Conservation (phyloP, 805 yeast genomes). For the Candida methanosorbosa region DNA sequence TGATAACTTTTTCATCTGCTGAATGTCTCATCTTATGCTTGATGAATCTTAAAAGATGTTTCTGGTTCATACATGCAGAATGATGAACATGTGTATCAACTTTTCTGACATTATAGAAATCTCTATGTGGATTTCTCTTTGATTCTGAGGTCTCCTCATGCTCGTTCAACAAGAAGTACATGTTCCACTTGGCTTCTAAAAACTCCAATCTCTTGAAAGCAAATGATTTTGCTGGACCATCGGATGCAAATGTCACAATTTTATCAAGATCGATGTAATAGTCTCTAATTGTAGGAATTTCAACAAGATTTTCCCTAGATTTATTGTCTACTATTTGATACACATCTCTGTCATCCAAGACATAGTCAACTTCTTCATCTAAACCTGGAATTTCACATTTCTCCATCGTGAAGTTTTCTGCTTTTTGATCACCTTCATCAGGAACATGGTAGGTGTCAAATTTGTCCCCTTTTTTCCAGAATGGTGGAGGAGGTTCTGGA, state of each 20-base stretch:
- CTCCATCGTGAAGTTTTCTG: conserved; percentile 48
- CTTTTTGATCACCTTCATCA: conserved; percentile 24
- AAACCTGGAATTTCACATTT: conserved; percentile 47
- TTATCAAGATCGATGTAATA: conserved; percentile 77
- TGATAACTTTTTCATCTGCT: conserved; percentile 85
- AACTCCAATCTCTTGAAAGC: conserved; percentile 91
- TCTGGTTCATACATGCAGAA: conserved; percentile 98
- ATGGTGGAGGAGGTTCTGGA: conserved; percentile 92
- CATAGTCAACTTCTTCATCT: conserved; percentile 31
- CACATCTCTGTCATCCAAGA: conserved; percentile 55
- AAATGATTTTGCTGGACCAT: conserved; percentile 95
- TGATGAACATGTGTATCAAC: conserved; percentile 99
- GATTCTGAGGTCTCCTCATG: conserved; percentile 88
- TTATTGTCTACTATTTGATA: conserved; percentile 35
- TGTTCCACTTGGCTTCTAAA: conserved; percentile 93
- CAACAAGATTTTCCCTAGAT: conserved; percentile 30
- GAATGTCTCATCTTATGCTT: conserved; percentile 85
- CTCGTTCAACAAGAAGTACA: conserved; percentile 81
- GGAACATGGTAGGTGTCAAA: conserved; percentile 7
- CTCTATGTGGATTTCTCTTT: conserved; percentile 93
- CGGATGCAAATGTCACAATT: conserved; percentile 68
- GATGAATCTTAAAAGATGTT: conserved; percentile 88
- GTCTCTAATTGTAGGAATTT: conserved; percentile 79
- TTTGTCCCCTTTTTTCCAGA: conserved; percentile 46
- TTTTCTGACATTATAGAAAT: conserved; percentile 91